These are phyloP conservation scores for Leccinum olivaceoglutinosum DNA, from an alignment of 1,284 basidiomycete species.

Conservation along the genomic window DNA sequence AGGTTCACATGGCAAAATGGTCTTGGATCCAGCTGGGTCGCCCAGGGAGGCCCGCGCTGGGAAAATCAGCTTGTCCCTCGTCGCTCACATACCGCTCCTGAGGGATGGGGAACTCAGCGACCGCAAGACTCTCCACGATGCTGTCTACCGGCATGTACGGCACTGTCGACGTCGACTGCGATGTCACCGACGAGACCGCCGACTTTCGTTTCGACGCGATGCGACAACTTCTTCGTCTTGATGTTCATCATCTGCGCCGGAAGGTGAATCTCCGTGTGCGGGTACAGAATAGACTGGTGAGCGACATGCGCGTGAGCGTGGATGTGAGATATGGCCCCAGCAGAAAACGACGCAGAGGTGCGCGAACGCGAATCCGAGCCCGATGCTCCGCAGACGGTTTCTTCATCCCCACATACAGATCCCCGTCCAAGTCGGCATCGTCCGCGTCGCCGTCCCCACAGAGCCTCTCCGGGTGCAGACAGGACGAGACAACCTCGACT, in stretches of 20 bases:
- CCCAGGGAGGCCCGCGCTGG: conserved; percentile 24
- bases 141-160: conserved; percentile 25
- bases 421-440: too few relatives aligned
- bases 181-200: conserved; percentile 26
- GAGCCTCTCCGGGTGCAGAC: too few relatives aligned
- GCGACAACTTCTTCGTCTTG: conserved; percentile 3
- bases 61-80: conserved; percentile 19
- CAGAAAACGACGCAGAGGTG: conserved; percentile 47
- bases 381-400: conserved; percentile 23
- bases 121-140: conserved; percentile 19
- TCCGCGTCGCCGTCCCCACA: too few relatives aligned
- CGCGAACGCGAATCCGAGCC: conserved; percentile 56
- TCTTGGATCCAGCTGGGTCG: conserved; percentile 20
- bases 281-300: conserved; percentile 21
- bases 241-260: conserved; percentile 21
- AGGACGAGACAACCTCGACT: too few relatives aligned
- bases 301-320: conserved; percentile 17
- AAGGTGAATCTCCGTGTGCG: conserved; percentile 25
- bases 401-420: too few relatives aligned
- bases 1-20: conserved; percentile 8
- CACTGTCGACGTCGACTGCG: conserved; percentile 31
- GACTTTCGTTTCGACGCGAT: conserved; percentile 29
- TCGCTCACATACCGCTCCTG: conserved; percentile 17
- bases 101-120: conserved; percentile 19
- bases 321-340: conserved; percentile 21